Percentiles rank a stretch among this genome's conserved stretches.
Conservation (phyloP, 345 rosid genomes). For the Eutrema yunnanense region DNA sequence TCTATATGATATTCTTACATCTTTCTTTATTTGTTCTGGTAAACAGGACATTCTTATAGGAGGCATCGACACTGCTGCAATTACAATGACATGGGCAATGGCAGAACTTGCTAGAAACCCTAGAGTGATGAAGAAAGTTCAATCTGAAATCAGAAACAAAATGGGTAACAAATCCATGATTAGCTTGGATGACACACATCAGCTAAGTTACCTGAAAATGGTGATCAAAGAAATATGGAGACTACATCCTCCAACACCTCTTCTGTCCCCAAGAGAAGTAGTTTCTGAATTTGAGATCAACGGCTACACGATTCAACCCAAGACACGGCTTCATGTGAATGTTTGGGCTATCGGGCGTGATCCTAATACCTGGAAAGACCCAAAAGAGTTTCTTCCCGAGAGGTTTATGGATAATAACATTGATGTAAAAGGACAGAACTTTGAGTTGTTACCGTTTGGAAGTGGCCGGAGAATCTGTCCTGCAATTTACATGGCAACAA, state of each 20-base stretch:
- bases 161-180: background rate
- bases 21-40: too few relatives aligned
- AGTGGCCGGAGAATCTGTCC: conserved; percentile 46
- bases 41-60: conserved; percentile 30
- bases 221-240: background rate
- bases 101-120: conserved; percentile 38
- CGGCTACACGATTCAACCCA: conserved; percentile 28
- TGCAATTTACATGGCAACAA: conserved; percentile 19
- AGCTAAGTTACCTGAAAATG: background rate
- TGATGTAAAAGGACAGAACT: conserved; percentile 38
- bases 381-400: conserved; percentile 31
- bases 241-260: conserved; percentile 31
- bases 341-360: conserved; percentile 51
- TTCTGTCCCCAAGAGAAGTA: conserved; percentile 41
- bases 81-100: conserved; percentile 40
- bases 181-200: background rate
- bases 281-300: conserved; percentile 30
- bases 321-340: conserved; percentile 35
- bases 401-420: conserved; percentile 31
- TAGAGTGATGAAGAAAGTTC: conserved; percentile 33
- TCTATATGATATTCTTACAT: too few relatives aligned
- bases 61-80: conserved; percentile 10
- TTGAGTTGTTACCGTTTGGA: too few relatives aligned
- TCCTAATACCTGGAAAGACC: conserved; percentile 36
- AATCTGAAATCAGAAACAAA: conserved; percentile 32